Conservation (phyloP, 2,329 filamentous ascomycete genomes). For the Ophiocordyceps polyrhachis-furcata region DNA sequence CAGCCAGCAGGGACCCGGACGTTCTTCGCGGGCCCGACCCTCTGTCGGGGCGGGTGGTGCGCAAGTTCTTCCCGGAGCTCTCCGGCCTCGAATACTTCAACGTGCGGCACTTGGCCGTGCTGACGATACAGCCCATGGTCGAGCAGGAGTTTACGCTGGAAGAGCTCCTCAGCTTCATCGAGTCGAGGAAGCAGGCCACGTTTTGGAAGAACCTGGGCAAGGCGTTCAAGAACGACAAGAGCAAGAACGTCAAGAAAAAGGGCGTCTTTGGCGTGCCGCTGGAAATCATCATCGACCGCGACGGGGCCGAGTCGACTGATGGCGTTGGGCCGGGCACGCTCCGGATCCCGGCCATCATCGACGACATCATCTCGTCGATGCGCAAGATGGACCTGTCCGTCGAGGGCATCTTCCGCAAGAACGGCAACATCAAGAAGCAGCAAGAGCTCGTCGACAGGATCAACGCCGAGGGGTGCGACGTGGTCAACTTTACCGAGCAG, state of each 20-base stretch:
- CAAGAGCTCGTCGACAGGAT: conserved; percentile 74
- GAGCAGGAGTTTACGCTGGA: conserved; percentile 86
- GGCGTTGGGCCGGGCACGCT: conserved; percentile 84
- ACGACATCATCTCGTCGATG: conserved; percentile 87
- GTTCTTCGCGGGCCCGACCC: conserved; percentile 32
- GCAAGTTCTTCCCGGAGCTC: conserved; percentile 89
- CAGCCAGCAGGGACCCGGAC: conserved; percentile 30
- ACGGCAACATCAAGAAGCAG: conserved; percentile 90
- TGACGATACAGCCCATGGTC: conserved; percentile 85
- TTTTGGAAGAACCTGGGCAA: conserved; percentile 99
- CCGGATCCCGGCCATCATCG: conserved; percentile 82
- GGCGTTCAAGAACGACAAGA: conserved; percentile 75
- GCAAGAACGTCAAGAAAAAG: conserved; percentile 69
- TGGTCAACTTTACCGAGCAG: conserved; percentile 71
- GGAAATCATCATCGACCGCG: conserved; percentile 76
- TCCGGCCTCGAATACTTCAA: conserved; percentile 96
- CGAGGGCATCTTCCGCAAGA: conserved; percentile 97
- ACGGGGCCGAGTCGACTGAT: conserved; percentile 94
- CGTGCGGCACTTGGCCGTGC: conserved; percentile 79
- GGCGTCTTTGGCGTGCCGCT: conserved; percentile 82
- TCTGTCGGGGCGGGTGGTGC: conserved; percentile 35
- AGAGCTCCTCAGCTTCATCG: conserved; percentile 79
- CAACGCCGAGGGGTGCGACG: conserved; percentile 68
- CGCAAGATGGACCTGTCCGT: conserved; percentile 98
- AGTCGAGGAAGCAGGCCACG: conserved; percentile 70